Evolutionary conservation across 2,329 filamentous ascomycete genomes (phyloP).

Genomic region (Fusarium beomiforme): DNA sequence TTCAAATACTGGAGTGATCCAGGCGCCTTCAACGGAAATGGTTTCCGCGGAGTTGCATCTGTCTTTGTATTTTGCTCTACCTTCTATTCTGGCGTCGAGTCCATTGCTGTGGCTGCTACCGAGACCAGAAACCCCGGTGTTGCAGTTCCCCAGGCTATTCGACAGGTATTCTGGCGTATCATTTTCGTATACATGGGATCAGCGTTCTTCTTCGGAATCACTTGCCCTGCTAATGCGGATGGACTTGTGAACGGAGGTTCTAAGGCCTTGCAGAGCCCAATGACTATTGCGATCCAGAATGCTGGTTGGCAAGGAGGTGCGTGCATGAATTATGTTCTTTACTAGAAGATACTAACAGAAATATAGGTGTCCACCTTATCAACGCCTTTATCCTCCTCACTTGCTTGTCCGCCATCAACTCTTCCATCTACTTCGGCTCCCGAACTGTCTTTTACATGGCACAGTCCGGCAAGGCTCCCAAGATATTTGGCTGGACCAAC

Average conservation of each 20-base stretch:
- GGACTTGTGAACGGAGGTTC: conserved; percentile 69
- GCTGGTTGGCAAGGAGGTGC: conserved; percentile 75
- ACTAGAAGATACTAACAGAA: conserved; percentile 7
- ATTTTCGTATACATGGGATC: conserved; percentile 73
- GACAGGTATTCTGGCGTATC: conserved; percentile 70
- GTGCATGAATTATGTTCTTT: conserved; percentile 1
- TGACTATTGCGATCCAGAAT: conserved; percentile 78
- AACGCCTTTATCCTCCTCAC: conserved; percentile 82
- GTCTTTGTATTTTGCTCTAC: conserved; percentile 77
- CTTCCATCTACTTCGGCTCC: conserved; percentile 80
- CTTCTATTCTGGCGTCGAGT: conserved; percentile 75
- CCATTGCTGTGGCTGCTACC: conserved; percentile 70
- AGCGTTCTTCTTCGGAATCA: conserved; percentile 79
- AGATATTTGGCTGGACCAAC: conserved; percentile 74
- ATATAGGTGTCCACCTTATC: conserved; percentile 75
- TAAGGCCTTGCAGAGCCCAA: conserved; percentile 74
- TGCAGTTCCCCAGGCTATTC: conserved; percentile 67
- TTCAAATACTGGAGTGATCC: conserved; percentile 78
- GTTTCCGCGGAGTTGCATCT: conserved; percentile 71
- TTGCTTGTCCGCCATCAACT: conserved; percentile 77
- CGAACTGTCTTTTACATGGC: conserved; percentile 81
- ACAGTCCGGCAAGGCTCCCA: conserved; percentile 75
- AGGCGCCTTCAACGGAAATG: conserved; percentile 73
- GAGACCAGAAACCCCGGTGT: conserved; percentile 67
- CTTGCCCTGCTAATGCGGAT: conserved; percentile 74